Conservation (phyloP, 2,329 filamentous ascomycete species). For the Lomentospora prolificans region DNA sequence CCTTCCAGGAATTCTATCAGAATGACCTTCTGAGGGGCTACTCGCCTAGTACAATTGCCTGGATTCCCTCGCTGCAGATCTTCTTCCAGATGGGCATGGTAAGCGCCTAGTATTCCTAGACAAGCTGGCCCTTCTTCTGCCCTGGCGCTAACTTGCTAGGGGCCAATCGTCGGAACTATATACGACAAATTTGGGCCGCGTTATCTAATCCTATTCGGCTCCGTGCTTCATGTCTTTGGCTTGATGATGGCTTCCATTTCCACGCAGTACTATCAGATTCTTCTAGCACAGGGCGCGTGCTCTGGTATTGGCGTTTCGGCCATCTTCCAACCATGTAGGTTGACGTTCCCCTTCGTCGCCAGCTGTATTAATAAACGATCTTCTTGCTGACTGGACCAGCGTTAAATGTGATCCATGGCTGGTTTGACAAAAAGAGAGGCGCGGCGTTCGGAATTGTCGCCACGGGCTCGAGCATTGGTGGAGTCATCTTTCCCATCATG, state of each 20-base stretch:
- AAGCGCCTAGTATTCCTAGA: constrained; percentile 19
- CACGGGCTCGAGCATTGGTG: constrained; percentile 21
- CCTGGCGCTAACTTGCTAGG: constrained; percentile 20
- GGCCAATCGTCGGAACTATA: constrained; percentile 51
- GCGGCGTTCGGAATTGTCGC: constrained; percentile 18
- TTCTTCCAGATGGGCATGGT: constrained; percentile 43
- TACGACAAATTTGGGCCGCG: constrained; percentile 55
- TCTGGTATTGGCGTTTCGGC: constrained; percentile 25
- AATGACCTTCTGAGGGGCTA: constrained; percentile 34
- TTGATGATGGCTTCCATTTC: constrained; percentile 52
- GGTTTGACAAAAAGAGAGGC: constrained; percentile 17
- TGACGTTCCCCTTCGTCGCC: no score
- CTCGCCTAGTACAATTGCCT: constrained; percentile 46
- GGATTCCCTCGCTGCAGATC: constrained; percentile 48
- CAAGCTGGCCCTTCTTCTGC: background rate
- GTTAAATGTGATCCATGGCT: constrained; percentile 16
- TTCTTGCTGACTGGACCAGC: constrained; percentile 9
- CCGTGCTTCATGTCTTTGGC: constrained; percentile 47
- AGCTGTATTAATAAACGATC: no score
- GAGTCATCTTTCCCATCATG: constrained; percentile 24
- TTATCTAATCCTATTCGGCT: constrained; percentile 40
- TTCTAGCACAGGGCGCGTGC: constrained; percentile 27
- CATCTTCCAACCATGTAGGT: constrained; percentile 22
- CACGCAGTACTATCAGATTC: constrained; percentile 29
- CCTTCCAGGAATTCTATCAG: constrained; percentile 51